Conservation (phyloP, 2,329 filamentous ascomycete species). For the Colletotrichum camelliae region DNA sequence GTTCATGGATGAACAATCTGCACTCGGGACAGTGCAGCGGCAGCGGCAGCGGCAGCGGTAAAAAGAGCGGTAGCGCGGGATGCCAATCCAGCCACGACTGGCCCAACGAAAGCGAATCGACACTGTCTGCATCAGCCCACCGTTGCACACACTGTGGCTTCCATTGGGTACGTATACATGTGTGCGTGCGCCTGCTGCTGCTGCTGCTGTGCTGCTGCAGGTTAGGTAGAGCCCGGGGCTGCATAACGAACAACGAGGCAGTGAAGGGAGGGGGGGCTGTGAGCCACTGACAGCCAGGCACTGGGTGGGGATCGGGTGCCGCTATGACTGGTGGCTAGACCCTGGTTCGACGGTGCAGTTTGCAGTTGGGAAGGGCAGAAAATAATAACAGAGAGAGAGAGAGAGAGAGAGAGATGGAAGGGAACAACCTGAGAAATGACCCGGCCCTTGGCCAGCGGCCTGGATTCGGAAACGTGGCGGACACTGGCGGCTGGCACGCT, state of each 20-base stretch:
- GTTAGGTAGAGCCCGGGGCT: conserved; percentile 12
- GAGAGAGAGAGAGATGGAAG: neutral
- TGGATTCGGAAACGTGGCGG: conserved; percentile 21
- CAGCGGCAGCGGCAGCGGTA: neutral
- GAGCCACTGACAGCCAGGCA: conserved; percentile 6
- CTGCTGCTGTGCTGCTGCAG: conserved; percentile 11
- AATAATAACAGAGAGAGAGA: neutral
- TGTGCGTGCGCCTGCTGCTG: neutral
- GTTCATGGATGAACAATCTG: neutral
- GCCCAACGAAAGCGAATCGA: neutral
- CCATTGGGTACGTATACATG: conserved; percentile 6
- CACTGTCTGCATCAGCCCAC: neutral
- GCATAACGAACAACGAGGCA: conserved; percentile 19
- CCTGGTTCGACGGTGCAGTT: neutral
- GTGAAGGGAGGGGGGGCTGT: conserved; percentile 1
- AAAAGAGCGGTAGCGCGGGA: neutral
- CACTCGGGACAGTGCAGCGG: neutral
- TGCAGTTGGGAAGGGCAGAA: neutral
- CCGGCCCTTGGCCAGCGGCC: neutral
- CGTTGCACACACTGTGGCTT: neutral
- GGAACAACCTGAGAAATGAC: conserved; percentile 9
- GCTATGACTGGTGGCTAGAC: conserved; percentile 13
- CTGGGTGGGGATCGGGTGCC: neutral
- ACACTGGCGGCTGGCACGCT: conserved; percentile 16
- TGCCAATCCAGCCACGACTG: neutral